Evolutionary conservation across 306 rosid genomes (phyloP).

Genomic region (Trifolium fragiferum): DNA sequence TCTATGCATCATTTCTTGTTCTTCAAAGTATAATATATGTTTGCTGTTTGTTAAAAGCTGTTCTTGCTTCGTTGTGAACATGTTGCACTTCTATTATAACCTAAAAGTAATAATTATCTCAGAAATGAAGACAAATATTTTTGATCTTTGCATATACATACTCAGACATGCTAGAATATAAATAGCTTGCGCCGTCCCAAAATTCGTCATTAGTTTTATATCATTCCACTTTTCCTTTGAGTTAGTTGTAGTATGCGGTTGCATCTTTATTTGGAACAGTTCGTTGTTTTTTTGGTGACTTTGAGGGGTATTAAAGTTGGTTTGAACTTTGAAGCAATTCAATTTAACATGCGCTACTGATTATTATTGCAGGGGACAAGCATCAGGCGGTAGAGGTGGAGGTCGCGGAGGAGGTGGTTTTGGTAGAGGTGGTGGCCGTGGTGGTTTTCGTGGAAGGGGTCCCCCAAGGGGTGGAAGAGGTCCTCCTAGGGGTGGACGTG

Average conservation of each 20-base stretch:
- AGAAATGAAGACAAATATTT: neutral
- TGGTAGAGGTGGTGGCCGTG: slow-evolving; percentile 58
- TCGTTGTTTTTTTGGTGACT: slow-evolving; percentile 5
- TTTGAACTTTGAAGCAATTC: neutral
- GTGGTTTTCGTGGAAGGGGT: slow-evolving; percentile 86
- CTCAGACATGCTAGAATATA: neutral
- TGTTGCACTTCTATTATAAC: neutral
- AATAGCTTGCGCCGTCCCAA: neutral
- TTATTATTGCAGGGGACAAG: slow-evolving; percentile 71
- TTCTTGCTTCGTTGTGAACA: neutral
- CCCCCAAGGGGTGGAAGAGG: slow-evolving; percentile 87
- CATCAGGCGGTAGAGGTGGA: slow-evolving; percentile 63
- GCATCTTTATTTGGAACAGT: neutral
- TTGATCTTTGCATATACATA: neutral
- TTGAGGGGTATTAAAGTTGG: slow-evolving; percentile 9
- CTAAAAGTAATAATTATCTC: neutral
- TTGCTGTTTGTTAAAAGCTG: neutral
- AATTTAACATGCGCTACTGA: slow-evolving; percentile 27
- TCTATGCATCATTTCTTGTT: neutral
- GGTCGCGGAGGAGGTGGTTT: slow-evolving; percentile 32
- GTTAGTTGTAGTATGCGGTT: neutral
- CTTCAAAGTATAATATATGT: neutral
- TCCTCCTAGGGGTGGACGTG: slow-evolving; percentile 72
- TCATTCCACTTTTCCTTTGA: neutral
- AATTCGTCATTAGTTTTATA: neutral